phyloP scores from a whole-genome alignment of 176 grass and related monocot genomes.

The Sorghum bicolor region Sorghum_bicolor_NCBIv3 NC_012872.2:56159501-56160000 shows the following conservation, averaged over 20 bases:
- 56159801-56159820: not conserved
- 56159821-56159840: not conserved
- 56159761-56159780: no score
- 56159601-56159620: conserved; percentile 2
- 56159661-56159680: conserved; percentile 6
- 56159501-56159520: not conserved
- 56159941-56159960: no score
- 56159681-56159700: not conserved
- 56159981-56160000: no score
- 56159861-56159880: no score
- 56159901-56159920: not conserved
- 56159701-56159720: not conserved
- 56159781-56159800: not conserved
- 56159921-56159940: not conserved
- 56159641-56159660: not conserved
- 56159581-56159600: conserved; percentile 8
- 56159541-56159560: no score
- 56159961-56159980: not conserved
- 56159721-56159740: not conserved
- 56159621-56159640: not conserved
- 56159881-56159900: no score
- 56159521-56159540: not conserved
- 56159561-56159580: not conserved
- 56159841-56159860: no score
- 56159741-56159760: not conserved